Evolutionary conservation across 2,329 filamentous ascomycete species (phyloP), one percentile per base, ranked within the genome.

Genomic region (Endoconidiophora laricicola): DNA sequence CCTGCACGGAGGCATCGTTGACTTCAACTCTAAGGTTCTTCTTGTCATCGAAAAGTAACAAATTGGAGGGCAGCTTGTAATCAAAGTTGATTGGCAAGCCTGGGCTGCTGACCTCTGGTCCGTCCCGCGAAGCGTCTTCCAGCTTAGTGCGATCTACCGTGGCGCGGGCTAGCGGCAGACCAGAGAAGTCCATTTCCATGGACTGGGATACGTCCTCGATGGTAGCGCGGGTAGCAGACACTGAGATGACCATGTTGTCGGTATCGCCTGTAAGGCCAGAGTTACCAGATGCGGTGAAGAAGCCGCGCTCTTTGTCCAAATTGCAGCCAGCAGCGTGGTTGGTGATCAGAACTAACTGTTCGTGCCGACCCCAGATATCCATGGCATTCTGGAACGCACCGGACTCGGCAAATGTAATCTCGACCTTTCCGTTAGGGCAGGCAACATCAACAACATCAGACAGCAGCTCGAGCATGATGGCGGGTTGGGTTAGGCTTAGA

Each of bases 261-360:
- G 46, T 40, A 23, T 43, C 29, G 18, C 39, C 46, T 2, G 12
- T 49, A 22, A 55, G 54, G 41, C 65, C 54, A 33, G 57, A 58
- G 4, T 48, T 52, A 3, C 68, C 52, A 22, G 55, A 54, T 29
- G 55, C 57, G 23, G 62, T 50, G 55, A 67, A 67, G 55, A 66
- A 63, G 10, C 65, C 62, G 36, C 66, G 61, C 57, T 68, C 64
- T 22, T 62, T 57, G 50, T 62, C 59, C 14, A 56, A 55, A 49
- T 68, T 64, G 53, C 66, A 68, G 52, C 65, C 60, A 26, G 64
- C 65, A 16, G 63, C 49, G 55, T 68, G 62, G 57, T 66, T 69
- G 14, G 66, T 69, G 54, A 69, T 60, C 46, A 69, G 54, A 37
- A 67, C 58, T 37, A 69, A 55, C n/a, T 49, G 48, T 33, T 54